phyloP scores from a whole-genome alignment of 2,329 filamentous ascomycete species.

The Fusarium tjaetaba region DNA sequence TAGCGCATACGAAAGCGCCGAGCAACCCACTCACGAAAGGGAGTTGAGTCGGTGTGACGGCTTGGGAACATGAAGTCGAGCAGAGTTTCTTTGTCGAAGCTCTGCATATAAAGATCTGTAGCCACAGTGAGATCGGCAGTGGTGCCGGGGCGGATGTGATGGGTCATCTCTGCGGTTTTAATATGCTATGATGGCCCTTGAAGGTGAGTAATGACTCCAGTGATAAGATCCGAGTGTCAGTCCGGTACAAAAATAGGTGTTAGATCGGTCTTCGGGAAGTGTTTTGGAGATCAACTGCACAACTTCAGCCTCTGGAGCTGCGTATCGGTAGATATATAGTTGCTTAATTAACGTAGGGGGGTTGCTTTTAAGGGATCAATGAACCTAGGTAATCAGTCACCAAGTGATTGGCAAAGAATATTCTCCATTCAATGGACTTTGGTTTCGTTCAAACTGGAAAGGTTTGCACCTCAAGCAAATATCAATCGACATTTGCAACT shows the following conservation, averaged over 20 bases:
- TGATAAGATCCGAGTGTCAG: neutral
- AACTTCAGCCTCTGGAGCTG: neutral
- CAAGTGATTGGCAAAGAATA: neutral
- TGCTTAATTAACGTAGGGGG: neutral
- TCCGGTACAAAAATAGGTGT: neutral
- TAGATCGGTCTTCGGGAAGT: neutral
- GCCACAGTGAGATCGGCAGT: slow-evolving; percentile 44
- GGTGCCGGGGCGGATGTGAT: slow-evolving; percentile 46
- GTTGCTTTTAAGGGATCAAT: neutral
- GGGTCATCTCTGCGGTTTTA: slow-evolving; percentile 24
- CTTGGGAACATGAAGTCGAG: slow-evolving; percentile 48
- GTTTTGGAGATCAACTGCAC: neutral
- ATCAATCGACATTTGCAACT: neutral
- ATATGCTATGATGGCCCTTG: slow-evolving; percentile 5
- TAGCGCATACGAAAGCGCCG: slow-evolving; percentile 47
- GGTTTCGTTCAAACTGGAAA: neutral
- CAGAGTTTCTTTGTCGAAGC: slow-evolving; percentile 46
- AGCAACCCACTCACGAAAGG: slow-evolving; percentile 33
- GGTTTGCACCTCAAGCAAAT: neutral
- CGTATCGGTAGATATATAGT: neutral
- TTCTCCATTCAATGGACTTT: neutral
- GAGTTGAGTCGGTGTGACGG: slow-evolving; percentile 32
- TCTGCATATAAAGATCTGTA: slow-evolving; percentile 42
- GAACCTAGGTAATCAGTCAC: neutral
- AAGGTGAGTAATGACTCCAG: neutral